Conservation (phyloP, 1,284 basidiomycete genomes). For the Testicularia cyperi region DNA sequence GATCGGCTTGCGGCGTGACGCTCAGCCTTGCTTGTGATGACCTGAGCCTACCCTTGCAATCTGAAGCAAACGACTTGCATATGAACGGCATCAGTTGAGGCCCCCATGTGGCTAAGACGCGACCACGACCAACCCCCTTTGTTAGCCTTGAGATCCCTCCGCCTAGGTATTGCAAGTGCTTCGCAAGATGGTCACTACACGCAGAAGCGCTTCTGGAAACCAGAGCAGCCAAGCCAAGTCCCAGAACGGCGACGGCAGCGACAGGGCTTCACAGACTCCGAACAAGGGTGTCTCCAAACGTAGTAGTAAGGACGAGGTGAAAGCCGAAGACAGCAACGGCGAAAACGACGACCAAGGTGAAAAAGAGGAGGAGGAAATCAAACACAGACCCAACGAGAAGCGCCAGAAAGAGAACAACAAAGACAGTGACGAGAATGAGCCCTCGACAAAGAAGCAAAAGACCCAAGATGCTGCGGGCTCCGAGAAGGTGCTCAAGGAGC, state of each 20-base stretch:
- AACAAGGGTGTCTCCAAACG: no score
- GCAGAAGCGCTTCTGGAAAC: slow-evolving; percentile 11
- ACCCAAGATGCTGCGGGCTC: slow-evolving; percentile 4
- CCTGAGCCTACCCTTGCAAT: no score
- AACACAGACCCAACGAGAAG: background rate
- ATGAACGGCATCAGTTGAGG: no score
- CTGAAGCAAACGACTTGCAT: no score
- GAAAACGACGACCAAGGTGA: background rate
- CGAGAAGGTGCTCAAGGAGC: slow-evolving; percentile 23
- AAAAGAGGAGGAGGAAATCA: slow-evolving; percentile 1
- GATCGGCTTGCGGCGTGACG: no score
- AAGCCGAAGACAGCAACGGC: no score
- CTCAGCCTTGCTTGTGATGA: no score
- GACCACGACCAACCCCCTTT: no score
- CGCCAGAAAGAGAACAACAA: background rate
- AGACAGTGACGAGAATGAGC: slow-evolving; percentile 1
- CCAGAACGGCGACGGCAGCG: no score
- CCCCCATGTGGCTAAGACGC: no score
- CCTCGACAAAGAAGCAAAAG: slow-evolving; percentile 23
- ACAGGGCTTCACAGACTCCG: no score
- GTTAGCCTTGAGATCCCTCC: background rate
- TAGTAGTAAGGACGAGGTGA: no score
- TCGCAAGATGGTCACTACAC: slow-evolving; percentile 23
- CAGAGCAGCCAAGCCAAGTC: slow-evolving; percentile 5
- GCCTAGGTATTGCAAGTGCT: background rate